Evolutionary conservation across 1,284 basidiomycete species (phyloP), one percentile per base, ranked within the genome.

Genomic region (Exobasidium cylindrosporum): DNA sequence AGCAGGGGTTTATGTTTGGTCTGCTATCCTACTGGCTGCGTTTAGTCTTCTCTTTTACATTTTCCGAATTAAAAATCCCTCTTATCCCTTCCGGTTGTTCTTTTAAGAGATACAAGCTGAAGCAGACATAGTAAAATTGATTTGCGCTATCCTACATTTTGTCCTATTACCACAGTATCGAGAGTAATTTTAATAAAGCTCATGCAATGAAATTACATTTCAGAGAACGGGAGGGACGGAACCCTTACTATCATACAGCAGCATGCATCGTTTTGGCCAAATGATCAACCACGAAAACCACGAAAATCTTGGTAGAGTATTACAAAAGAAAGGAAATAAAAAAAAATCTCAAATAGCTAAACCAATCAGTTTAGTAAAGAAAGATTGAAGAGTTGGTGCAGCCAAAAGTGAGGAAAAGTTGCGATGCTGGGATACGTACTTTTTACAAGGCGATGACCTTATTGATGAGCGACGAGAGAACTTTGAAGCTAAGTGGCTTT

Each of bases 1-100:
- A 32, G 78, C 88, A 26, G 93, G 93, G 70, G 84, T 96, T 26
- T 95, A 95, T 79, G 84, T 97, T 40, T 97, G 92, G 92, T 86
- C 87, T 1, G 86, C 84, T 1, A 87, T 97, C 61, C 85, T 91
- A 63, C 82, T 96, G 79, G 83, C 92, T 71, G 84, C 96, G 62
- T 93, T 93, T 81, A 94, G 92, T 54, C 84, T 95, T 66, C 83
- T 98, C 50, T 83, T 97, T 60, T 90, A 89, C 53, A 79, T 98
- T 47, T 98, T 98, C 85, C 86, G 87, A 76, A 84, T 93, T 68
- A 98, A 98, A 83, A 96, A 97, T 28, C 21, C 47, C 14, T 50
- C 47, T 13, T 50, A 50, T 28, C 47, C 47, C 3, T 50, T 50
- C 82, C 85, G 87, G 81, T 88, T 66, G 10, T 28, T 60, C 35